phyloP scores from a whole-genome alignment of 257 asterid genomes.

The Solanum medicagineum region DNA sequence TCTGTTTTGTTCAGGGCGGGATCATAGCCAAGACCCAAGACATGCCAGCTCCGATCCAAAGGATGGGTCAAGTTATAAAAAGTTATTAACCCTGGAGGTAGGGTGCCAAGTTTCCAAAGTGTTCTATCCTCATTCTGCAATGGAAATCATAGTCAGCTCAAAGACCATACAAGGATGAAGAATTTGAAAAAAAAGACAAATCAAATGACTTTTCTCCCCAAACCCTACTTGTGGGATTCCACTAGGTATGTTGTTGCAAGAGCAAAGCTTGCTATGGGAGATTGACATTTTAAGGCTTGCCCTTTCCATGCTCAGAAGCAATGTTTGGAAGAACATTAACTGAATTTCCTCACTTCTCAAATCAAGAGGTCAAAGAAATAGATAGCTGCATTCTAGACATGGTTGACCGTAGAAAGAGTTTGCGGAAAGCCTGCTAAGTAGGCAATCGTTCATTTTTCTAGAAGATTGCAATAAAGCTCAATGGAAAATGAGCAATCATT shows the following conservation, averaged over 20 bases:
- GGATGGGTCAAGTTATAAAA: slow-evolving; percentile 85
- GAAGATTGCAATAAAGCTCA: background rate
- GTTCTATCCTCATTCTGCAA: slow-evolving; percentile 86
- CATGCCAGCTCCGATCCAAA: slow-evolving; percentile 87
- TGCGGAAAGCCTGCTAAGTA: background rate
- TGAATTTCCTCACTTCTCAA: background rate
- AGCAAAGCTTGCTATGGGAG: background rate
- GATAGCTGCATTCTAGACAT: background rate
- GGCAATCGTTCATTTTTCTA: background rate
- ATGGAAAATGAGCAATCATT: background rate
- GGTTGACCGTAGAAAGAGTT: background rate
- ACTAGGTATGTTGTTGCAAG: background rate
- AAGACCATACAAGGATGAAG: background rate
- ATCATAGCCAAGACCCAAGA: slow-evolving; percentile 91
- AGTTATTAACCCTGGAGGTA: slow-evolving; percentile 91
- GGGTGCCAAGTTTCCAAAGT: slow-evolving; percentile 93
- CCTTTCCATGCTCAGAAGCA: background rate
- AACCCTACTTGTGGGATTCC: too few relatives aligned
- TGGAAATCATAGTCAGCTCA: background rate
- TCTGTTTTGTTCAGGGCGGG: slow-evolving; percentile 83
- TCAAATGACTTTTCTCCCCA: background rate
- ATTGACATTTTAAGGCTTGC: background rate
- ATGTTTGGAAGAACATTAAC: background rate
- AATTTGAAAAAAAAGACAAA: background rate
- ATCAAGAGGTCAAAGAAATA: background rate